Percentiles rank a stretch among this genome's conserved stretches.
phyloP scores from a whole-genome alignment of 192 early-diverging fungal genomes.

The Podila minutissima region DNA sequence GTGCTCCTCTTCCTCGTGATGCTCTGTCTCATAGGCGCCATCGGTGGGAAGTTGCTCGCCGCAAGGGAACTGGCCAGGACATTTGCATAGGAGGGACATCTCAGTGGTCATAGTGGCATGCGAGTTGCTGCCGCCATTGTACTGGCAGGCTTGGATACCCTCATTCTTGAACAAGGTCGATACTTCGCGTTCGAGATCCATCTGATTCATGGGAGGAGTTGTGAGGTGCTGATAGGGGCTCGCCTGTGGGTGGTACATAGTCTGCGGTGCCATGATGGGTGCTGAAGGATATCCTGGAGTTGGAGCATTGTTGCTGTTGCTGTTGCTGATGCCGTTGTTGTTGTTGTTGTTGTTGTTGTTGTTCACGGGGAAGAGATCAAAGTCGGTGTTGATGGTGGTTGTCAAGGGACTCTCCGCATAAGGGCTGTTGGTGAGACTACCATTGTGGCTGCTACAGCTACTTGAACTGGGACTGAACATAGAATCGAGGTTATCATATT shows the following conservation, averaged over 20 bases:
- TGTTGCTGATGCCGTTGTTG: constrained; percentile 5
- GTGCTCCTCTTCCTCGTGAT: neutral
- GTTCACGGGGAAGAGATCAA: constrained; percentile 38
- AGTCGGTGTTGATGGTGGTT: constrained; percentile 24
- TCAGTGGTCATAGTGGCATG: constrained; percentile 23
- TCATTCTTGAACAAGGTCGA: constrained; percentile 27
- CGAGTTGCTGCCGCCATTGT: neutral
- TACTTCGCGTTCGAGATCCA: constrained; percentile 23
- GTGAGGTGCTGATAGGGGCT: constrained; percentile 19
- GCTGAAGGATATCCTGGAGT: constrained; percentile 7
- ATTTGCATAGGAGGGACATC: constrained; percentile 38
- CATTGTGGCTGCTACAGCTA: constrained; percentile 26
- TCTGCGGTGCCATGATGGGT: constrained; percentile 33
- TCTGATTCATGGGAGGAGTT: constrained; percentile 35
- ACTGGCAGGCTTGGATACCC: neutral
- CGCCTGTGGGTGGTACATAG: neutral
- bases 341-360: neutral
- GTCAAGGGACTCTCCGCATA: constrained; percentile 32
- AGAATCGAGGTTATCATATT: constrained; percentile 49
- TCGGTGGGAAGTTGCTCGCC: constrained; percentile 17
- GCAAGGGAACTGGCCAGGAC: constrained; percentile 48
- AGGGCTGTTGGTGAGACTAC: constrained; percentile 37
- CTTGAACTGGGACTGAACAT: constrained; percentile 44
- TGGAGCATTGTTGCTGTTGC: neutral
- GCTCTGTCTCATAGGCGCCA: neutral